Evolutionary conservation across 179 eudicot species (phyloP).

Genomic region (Silene vulgaris): DNA sequence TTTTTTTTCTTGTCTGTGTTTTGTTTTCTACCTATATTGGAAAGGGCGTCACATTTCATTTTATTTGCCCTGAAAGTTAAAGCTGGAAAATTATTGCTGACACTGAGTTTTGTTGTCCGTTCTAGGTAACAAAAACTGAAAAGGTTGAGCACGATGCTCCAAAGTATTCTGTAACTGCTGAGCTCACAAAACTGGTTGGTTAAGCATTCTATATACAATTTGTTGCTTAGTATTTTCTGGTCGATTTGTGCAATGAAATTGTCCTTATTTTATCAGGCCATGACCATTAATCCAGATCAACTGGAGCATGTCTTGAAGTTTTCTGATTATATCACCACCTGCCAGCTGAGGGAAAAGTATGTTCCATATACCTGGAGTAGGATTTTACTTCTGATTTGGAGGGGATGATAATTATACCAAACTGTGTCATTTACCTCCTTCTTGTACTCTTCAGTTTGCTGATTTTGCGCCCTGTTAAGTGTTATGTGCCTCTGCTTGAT

Average conservation of each 20-base stretch:
- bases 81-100: not conserved
- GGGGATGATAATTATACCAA: not conserved
- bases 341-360: constrained; percentile 76
- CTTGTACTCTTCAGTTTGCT: not conserved
- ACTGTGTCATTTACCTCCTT: not conserved
- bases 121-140: constrained; percentile 77
- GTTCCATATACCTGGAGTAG: constrained; percentile 21
- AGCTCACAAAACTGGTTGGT: constrained; percentile 60
- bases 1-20: not conserved
- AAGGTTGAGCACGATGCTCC: constrained; percentile 69
- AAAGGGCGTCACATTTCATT: not conserved
- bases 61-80: not conserved
- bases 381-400: not conserved
- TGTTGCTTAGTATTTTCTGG: not conserved
- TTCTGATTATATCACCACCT: constrained; percentile 57
- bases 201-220: constrained; percentile 11
- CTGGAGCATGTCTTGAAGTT: constrained; percentile 56
- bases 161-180: constrained; percentile 59
- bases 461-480: not conserved
- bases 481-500: not conserved
- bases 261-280: constrained; percentile 38
- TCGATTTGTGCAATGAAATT: not conserved
- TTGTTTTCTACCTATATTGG: not conserved
- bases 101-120: constrained; percentile 14
- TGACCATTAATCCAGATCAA: constrained; percentile 67